phyloP scores from a whole-genome alignment of 352 stramenopile genomes.

The Pythium chondricola region DNA sequence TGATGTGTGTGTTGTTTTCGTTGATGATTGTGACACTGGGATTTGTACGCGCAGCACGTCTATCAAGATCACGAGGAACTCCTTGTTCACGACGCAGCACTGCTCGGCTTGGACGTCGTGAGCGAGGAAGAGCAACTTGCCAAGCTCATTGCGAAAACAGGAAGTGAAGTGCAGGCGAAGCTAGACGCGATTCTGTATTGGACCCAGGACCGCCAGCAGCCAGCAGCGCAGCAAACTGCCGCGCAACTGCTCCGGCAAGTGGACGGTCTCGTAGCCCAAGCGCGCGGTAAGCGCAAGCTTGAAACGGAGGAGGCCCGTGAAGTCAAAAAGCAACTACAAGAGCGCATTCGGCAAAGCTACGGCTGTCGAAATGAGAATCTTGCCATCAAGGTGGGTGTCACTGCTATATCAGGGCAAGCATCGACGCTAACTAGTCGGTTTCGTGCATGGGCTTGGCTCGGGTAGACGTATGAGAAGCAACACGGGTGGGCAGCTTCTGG shows the following conservation, averaged over 20 bases:
- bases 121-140: conserved; percentile 55
- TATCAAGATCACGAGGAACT: conserved; percentile 62
- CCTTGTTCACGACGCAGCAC: conserved; percentile 35
- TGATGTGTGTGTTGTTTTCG: background rate
- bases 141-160: conserved; percentile 44
- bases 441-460: too few species aligned
- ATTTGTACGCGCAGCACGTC: conserved; percentile 31
- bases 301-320: conserved; percentile 28
- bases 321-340: conserved; percentile 32
- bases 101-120: conserved; percentile 39
- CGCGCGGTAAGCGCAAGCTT: conserved; percentile 38
- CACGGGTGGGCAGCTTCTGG: too few species aligned
- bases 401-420: too few species aligned
- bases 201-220: conserved; percentile 24
- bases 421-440: too few species aligned
- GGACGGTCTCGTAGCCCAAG: conserved; percentile 33
- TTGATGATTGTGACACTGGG: background rate
- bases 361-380: conserved; percentile 63
- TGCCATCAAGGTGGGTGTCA: conserved; percentile 39
- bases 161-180: conserved; percentile 24
- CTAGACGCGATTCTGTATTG: conserved; percentile 46
- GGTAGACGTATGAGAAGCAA: conserved; percentile 57
- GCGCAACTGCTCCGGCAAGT: conserved; percentile 32
- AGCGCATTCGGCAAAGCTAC: conserved; percentile 62
- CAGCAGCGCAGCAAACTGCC: conserved; percentile 23